Evolutionary conservation across 345 rosid genomes (phyloP), one percentile per base, ranked within the genome.

Genomic region (Dovyalis caffra): DNA sequence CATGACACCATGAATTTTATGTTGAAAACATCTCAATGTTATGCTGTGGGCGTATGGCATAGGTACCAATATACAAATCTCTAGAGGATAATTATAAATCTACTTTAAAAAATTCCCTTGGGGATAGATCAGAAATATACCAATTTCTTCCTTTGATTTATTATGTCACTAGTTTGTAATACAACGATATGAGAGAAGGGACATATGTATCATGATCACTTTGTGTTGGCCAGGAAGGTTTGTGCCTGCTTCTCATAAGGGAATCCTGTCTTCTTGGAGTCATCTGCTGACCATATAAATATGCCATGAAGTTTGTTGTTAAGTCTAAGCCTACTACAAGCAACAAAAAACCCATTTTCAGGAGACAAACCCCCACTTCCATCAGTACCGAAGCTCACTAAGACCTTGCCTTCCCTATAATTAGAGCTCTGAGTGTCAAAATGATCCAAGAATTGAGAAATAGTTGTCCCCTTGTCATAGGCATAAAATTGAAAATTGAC

Each of bases 401-500:
- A 64, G 37, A 87, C 78, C 69, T 83, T 85, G 5, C 88, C 87
- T 18, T 81, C 84, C 51, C 9, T 49, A 53, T 87, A 89, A 67
- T 87, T 85, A 7, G 76, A 69, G 76, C 66, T 82, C 71, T 89
- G 91, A 21, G 40, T 68, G 5, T 76, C 62, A 66, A 78, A 82
- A 65, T 83, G 66, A 34, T 81, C 29, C 77, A 87, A 23, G 47
- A 89, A 89, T 35, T 85, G 78, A 49, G 85, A 47, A 47, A 83
- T 64, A 4, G 74, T 85, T 56, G 88, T 87, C 5, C 85, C 77
- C 40, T 77, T 80, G 3, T 69, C 77, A 68, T 85, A 87, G 57
- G 91, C 86, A 31, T 89, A 89, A 75, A 87, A 89, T 73, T 87
- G 90, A 71, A 89, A 89, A 82, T 89, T 86, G 18, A 85, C 86